Evolutionary conservation across 106 monocot genomes (phyloP), one percentile per base, ranked within the genome.

Genomic region (Dendrobium catenatum): DNA sequence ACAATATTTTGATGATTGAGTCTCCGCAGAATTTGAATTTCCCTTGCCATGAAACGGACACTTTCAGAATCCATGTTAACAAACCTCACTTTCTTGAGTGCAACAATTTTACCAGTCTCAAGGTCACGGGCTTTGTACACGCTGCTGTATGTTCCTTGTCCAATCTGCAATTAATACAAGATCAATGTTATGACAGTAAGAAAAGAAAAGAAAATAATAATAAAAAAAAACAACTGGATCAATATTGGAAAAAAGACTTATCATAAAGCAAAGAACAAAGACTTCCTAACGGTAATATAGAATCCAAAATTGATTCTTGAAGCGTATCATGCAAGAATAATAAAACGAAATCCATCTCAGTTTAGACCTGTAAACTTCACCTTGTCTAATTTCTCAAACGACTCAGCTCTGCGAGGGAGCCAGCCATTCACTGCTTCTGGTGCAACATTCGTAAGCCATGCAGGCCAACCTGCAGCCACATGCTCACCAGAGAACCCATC

Each of bases 41-140:
- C 92, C 56, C 88, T 87, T 15, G 89, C 92, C 92, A 92, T 89
- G 72, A 92, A 92, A 13, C 89, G 87, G 37, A 92, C 86, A 56
- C 92, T 92, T 75, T 89, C 92, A 61, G 92, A 84, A 72, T 92
- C 92, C 88, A 88, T 88, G 41, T 92, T 88, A 18, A 88, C 82
- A 77, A 92, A 89, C n/a, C 89, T 70, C 42, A 92, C 92, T 79
- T 92, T 92, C 80, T 92, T 92, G 16, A 92, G 84, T 22, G 92
- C 92, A 41, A 92, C 92, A 76, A 88, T 84, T 78, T 92, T 92
- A 24, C 92, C 89, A 73, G 79, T 89, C 77, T 88, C 84, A 56
- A 92, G 89, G 84, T 92, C 92, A 33, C 88, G 84, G 55, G 92
- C 92, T 86, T 79, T 89, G 82, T 89, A 92, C 15, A 92, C 92